Base-by-base conservation (phyloP, 352 stramenopile species). In the Phytophthora pluvialis region DNA sequence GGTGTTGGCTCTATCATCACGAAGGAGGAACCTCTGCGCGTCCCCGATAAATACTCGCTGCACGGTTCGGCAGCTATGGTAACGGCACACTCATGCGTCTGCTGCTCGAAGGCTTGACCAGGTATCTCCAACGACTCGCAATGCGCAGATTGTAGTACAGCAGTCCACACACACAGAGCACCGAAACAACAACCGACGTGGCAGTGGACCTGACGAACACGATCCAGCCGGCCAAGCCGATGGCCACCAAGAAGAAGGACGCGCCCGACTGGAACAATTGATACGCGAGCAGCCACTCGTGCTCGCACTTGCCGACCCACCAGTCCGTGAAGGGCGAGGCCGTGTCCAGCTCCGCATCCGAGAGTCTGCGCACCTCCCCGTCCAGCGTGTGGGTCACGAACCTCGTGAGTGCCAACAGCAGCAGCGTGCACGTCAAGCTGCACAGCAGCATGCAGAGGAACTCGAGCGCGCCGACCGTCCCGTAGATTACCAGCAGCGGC, bases 331-430 rank as follows among this genome's bases (percentile, higher is more conserved):
- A 91, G 0, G 86, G 86, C 3, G 86, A 95, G 7, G 81, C 73
- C 9, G 80, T 63, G 52, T 93, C 86, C 42, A 95, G 72, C 47
- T 91, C 80, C 0, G 73, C 46, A 28, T 80, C 59, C 42, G 70
- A 83, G 4, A 93, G 70, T 36, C 60, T 48, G 28, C 64, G 72
- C 29, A 95, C 79, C 52, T 93, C 73, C 2, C 75, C 76, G 28
- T 95, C 86, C 18, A 95, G 80, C n/a, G 81, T 89, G 56, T 93
- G 79, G 28, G 84, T 89, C 18, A 93, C 83, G 57, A 81, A 95
- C 6, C 86, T 73, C 56, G 86, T 94, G 25, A 94, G 67, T 11
- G 86, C 86, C 26, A 94, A 56, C 42, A 94, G 66, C 48, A 94
- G 64, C 45, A 93, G 50, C 39, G 74, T 91, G 58, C 80, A 93